Percentiles rank a stretch among this genome's conserved stretches.
Conservation (phyloP, 129 eudicot species). For the Pseudognaphalium luteoalbum region DNA sequence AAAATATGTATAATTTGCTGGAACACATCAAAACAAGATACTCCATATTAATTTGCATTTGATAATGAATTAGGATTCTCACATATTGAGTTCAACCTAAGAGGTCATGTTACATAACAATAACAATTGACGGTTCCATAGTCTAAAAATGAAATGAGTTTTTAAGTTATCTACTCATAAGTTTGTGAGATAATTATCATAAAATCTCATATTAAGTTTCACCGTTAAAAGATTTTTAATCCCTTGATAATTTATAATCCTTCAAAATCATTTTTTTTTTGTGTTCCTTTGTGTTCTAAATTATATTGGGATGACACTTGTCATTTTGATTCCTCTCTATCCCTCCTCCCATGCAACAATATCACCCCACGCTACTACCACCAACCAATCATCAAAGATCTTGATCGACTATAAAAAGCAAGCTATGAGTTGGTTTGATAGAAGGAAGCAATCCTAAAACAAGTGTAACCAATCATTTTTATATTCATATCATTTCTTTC, state of each 20-base stretch:
- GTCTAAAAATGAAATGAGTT: not conserved
- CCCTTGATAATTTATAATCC: not conserved
- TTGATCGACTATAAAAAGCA: conserved; percentile 33
- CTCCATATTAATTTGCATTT: too few relatives aligned
- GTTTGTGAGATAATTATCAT: too few relatives aligned
- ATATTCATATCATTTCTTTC: not conserved
- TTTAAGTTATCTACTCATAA: not conserved
- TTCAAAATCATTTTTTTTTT: too few relatives aligned
- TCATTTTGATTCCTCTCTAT: conserved; percentile 33
- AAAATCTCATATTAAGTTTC: too few relatives aligned
- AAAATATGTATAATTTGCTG: not conserved
- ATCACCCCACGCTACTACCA: conserved; percentile 12
- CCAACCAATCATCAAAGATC: conserved; percentile 16
- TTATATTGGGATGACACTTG: conserved; percentile 18
- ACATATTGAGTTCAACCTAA: too few relatives aligned
- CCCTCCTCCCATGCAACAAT: conserved; percentile 20
- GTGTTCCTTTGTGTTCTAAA: not conserved
- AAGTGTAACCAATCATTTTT: conserved; percentile 10
- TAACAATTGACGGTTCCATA: too few relatives aligned
- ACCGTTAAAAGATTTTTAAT: too few relatives aligned
- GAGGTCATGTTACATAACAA: too few relatives aligned
- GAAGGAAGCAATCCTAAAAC: conserved; percentile 34
- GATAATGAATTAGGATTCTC: too few relatives aligned
- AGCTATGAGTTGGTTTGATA: conserved; percentile 32
- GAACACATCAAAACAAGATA: not conserved